Conservation (phyloP, 805 yeast species). For the Wickerhamomyces subpelliculosus region DNA sequence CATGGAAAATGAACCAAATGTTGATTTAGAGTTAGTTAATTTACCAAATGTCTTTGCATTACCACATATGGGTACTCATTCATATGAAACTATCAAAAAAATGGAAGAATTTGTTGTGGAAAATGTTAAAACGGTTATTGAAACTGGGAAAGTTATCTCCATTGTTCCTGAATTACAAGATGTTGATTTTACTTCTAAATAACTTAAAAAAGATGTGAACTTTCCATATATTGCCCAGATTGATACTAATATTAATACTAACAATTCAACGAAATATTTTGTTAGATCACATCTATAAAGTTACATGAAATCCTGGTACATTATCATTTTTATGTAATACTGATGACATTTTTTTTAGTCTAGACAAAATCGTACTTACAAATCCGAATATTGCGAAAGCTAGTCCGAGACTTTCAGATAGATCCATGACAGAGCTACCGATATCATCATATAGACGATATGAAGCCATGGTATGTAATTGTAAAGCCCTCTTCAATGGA, state of each 20-base stretch:
- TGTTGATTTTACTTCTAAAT: conserved; percentile 17
- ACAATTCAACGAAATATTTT: neutral
- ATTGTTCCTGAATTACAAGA: conserved; percentile 73
- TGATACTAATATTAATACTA: too few relatives aligned
- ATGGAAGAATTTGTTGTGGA: conserved; percentile 79
- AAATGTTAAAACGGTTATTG: conserved; percentile 53
- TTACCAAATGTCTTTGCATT: conserved; percentile 67
- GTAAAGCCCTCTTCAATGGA: too few relatives aligned
- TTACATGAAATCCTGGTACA: too few relatives aligned
- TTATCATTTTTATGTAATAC: too few relatives aligned
- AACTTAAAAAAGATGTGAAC: neutral
- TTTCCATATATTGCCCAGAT: neutral
- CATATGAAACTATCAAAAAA: conserved; percentile 62
- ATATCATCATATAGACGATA: too few relatives aligned
- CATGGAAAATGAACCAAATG: conserved; percentile 67
- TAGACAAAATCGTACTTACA: too few relatives aligned
- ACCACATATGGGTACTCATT: conserved; percentile 88
- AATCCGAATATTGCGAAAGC: too few relatives aligned
- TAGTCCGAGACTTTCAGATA: too few relatives aligned
- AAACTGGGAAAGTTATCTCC: conserved; percentile 61
- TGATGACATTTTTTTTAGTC: too few relatives aligned
- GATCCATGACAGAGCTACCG: too few relatives aligned
- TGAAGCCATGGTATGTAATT: too few relatives aligned
- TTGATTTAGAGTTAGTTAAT: conserved; percentile 51
- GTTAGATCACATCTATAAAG: too few relatives aligned